phyloP scores from a whole-genome alignment of 805 yeast species.

The Kodamaea hsintzibuensis region DNA sequence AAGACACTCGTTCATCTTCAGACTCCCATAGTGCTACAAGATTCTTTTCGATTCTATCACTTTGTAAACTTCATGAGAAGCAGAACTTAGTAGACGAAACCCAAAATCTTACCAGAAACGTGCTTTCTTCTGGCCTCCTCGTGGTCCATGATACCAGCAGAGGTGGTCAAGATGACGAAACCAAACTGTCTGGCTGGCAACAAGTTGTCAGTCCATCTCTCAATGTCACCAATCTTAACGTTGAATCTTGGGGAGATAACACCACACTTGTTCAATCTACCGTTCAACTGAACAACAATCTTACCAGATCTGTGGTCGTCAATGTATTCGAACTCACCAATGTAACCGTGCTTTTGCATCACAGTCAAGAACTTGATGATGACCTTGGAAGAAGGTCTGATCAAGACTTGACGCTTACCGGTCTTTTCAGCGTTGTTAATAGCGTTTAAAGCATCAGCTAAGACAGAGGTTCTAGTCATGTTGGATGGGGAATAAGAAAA shows the following conservation, averaged over 20 bases:
- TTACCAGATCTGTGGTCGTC: slow-evolving; percentile 41
- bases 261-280: slow-evolving; percentile 90
- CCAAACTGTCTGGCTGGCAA: slow-evolving; percentile 99
- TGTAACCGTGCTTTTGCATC: slow-evolving; percentile 38
- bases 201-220: slow-evolving; percentile 98
- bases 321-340: slow-evolving; percentile 37
- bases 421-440: slow-evolving; percentile 40
- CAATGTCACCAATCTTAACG: slow-evolving; percentile 92
- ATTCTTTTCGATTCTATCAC: not conserved
- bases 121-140: slow-evolving; percentile 99
- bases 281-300: slow-evolving; percentile 36
- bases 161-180: slow-evolving; percentile 95
- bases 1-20: not conserved
- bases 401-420: slow-evolving; percentile 38
- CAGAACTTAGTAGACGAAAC: slow-evolving; percentile 81
- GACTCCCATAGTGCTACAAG: not conserved
- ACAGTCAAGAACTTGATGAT: slow-evolving; percentile 34
- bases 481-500: slow-evolving; percentile 10
- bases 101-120: slow-evolving; percentile 98
- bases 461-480: slow-evolving; percentile 38
- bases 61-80: not conserved
- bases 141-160: slow-evolving; percentile 99
- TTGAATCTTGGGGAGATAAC: slow-evolving; percentile 98
- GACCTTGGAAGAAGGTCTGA: slow-evolving; percentile 38
- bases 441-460: slow-evolving; percentile 38